Percentiles rank a stretch among this genome's conserved stretches.
Evolutionary conservation across 1,139 yeast genomes (phyloP).

Genomic region (Zhuliangozyma blackwelliae): DNA sequence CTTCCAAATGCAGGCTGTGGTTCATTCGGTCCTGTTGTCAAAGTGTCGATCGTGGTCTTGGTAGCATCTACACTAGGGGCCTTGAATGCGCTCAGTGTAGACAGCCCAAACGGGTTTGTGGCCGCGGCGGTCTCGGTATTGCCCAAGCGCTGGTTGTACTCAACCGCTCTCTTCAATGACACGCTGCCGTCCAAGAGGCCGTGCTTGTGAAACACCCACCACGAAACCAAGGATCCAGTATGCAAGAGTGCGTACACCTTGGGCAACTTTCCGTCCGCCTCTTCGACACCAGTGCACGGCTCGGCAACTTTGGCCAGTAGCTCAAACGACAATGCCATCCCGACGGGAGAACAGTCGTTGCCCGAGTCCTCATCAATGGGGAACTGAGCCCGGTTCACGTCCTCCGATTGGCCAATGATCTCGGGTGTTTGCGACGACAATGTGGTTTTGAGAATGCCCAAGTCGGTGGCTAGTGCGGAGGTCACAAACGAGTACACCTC

Average conservation of each 20-base stretch:
- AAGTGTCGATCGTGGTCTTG: too few species aligned
- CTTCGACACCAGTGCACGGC: slow-evolving; percentile 59
- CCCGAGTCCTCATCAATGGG: slow-evolving; percentile 64
- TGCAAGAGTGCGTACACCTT: slow-evolving; percentile 58
- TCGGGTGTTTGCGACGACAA: slow-evolving; percentile 1
- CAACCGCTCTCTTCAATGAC: slow-evolving; percentile 17
- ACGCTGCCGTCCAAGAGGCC: slow-evolving; percentile 34
- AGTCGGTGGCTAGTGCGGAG: slow-evolving; percentile 61
- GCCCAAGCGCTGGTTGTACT: background rate
- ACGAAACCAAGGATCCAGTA: slow-evolving; percentile 56
- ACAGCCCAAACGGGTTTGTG: too few species aligned
- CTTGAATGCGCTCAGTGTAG: too few species aligned
- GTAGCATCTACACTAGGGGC: too few species aligned
- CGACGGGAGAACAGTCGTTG: slow-evolving; percentile 69
- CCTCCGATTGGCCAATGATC: slow-evolving; percentile 38
- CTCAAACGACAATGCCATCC: slow-evolving; percentile 59
- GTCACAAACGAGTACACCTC: slow-evolving; percentile 39
- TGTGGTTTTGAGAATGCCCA: slow-evolving; percentile 23
- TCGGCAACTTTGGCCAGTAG: slow-evolving; percentile 34
- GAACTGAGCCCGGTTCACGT: slow-evolving; percentile 63
- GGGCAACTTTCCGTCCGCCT: slow-evolving; percentile 52
- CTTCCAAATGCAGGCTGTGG: background rate
- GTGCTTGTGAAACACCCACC: slow-evolving; percentile 58
- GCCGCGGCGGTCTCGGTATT: too few species aligned
- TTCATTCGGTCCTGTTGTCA: too few species aligned